phyloP scores from a whole-genome alignment of 768 basidiomycete genomes.

The Hydnomerulius pinastri region DNA sequence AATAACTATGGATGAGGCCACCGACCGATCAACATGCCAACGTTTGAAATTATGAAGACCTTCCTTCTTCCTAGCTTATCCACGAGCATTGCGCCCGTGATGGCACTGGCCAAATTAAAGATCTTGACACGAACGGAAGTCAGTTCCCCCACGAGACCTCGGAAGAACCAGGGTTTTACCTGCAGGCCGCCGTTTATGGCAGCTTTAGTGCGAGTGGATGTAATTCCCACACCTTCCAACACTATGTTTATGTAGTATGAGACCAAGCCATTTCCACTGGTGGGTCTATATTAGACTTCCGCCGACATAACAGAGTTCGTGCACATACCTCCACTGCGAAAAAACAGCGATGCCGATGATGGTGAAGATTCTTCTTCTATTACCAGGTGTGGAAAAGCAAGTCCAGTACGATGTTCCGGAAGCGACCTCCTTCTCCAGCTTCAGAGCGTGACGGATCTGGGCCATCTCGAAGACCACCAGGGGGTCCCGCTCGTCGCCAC shows the following conservation, averaged over 20 bases:
- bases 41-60: slow-evolving; percentile 65
- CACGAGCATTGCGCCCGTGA: slow-evolving; percentile 61
- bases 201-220: slow-evolving; percentile 51
- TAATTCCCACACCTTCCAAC: slow-evolving; percentile 64
- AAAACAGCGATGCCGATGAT: slow-evolving; percentile 69
- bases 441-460: slow-evolving; percentile 69
- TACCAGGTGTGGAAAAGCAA: slow-evolving; percentile 64
- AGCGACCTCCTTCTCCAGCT: slow-evolving; percentile 58
- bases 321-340: slow-evolving; percentile 68
- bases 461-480: slow-evolving; percentile 54
- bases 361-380: slow-evolving; percentile 66
- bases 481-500: slow-evolving; percentile 58
- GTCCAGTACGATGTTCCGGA: slow-evolving; percentile 49
- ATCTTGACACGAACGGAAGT: slow-evolving; percentile 33
- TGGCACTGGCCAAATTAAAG: slow-evolving; percentile 64
- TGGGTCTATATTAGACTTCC: neutral
- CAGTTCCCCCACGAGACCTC: neutral
- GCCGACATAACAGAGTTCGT: neutral
- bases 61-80: slow-evolving; percentile 69
- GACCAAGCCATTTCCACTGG: slow-evolving; percentile 66
- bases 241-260: slow-evolving; percentile 76
- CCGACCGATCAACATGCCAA: slow-evolving; percentile 58
- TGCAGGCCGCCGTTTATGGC: slow-evolving; percentile 66
- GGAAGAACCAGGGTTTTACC: slow-evolving; percentile 31
- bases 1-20: neutral